phyloP scores from a whole-genome alignment of 768 basidiomycete genomes.

The Pleurotus citrinopileatus region DNA sequence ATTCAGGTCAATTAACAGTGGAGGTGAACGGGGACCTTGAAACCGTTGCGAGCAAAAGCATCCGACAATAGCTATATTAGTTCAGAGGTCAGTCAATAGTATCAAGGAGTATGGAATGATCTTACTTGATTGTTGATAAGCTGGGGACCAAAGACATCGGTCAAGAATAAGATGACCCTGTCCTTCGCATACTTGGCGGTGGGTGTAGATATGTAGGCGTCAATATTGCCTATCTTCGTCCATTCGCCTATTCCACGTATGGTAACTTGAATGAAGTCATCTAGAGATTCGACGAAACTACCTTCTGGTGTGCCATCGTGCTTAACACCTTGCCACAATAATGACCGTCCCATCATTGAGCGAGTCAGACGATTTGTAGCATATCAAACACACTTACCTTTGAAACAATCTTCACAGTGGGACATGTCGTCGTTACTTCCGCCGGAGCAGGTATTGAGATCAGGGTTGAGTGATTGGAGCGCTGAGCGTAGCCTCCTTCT shows the following conservation, averaged over 20 bases:
- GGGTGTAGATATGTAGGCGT: slow-evolving; percentile 41
- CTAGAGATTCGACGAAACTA: slow-evolving; percentile 11
- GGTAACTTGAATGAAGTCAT: background rate
- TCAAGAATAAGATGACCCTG: slow-evolving; percentile 41
- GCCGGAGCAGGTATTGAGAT: no score
- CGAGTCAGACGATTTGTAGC: no score
- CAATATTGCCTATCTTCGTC: slow-evolving; percentile 34
- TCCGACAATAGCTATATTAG: slow-evolving; percentile 35
- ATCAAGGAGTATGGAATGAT: background rate
- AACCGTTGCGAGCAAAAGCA: slow-evolving; percentile 43
- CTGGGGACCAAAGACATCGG: slow-evolving; percentile 38
- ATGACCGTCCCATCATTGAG: no score
- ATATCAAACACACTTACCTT: slow-evolving; percentile 34
- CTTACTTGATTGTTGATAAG: slow-evolving; percentile 27
- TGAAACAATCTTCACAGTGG: slow-evolving; percentile 41
- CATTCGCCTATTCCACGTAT: slow-evolving; percentile 27
- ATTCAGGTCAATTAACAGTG: no score
- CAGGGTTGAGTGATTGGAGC: no score
- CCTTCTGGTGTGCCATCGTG: slow-evolving; percentile 32
- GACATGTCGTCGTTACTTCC: slow-evolving; percentile 28
- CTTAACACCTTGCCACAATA: slow-evolving; percentile 23
- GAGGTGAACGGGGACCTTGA: slow-evolving; percentile 39
- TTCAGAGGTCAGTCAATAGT: background rate
- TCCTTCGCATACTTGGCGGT: slow-evolving; percentile 34
- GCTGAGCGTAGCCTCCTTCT: no score